Percentiles rank a stretch among this genome's conserved stretches.
These are phyloP conservation scores for Hordeum marinum DNA, from an alignment of 176 grass and related monocot genomes.

Conservation along the genomic window DNA sequence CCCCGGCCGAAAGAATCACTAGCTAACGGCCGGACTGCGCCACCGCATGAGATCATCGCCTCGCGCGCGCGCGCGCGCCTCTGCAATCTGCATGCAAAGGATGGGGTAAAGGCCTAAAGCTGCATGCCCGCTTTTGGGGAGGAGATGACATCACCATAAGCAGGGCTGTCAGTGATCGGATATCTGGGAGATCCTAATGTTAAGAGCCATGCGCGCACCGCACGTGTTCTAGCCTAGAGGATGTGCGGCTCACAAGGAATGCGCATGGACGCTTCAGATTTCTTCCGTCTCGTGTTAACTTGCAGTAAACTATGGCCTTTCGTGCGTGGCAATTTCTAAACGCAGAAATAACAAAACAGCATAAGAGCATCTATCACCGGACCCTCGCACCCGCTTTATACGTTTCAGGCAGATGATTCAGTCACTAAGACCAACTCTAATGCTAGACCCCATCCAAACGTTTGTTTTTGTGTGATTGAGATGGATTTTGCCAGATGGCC, in stretches of 20 bases:
- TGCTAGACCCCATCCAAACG: too few relatives aligned
- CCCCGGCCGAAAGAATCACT: constrained; percentile 21
- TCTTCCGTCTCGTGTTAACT: background rate
- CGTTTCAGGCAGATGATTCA: too few relatives aligned
- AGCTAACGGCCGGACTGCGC: constrained; percentile 32
- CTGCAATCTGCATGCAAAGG: constrained; percentile 23
- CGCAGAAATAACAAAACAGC: background rate
- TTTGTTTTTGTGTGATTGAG: too few relatives aligned
- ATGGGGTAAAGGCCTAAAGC: constrained; percentile 31
- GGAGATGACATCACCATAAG: constrained; percentile 49
- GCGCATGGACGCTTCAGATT: background rate
- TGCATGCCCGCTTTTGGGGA: constrained; percentile 12
- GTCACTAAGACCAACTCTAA: too few relatives aligned
- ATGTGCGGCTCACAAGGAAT: background rate
- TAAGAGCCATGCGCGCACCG: background rate
- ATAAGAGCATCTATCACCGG: too few relatives aligned
- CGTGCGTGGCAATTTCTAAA: background rate
- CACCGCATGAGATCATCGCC: constrained; percentile 36
- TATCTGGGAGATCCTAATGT: constrained; percentile 23
- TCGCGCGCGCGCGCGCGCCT: background rate
- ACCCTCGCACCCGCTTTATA: too few relatives aligned
- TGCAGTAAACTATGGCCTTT: background rate
- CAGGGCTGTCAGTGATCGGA: constrained; percentile 29
- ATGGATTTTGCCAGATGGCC: too few relatives aligned
- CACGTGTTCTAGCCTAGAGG: background rate